Evolutionary conservation across 768 basidiomycete species (phyloP).

Genomic region (Lentinula aciculospora): DNA sequence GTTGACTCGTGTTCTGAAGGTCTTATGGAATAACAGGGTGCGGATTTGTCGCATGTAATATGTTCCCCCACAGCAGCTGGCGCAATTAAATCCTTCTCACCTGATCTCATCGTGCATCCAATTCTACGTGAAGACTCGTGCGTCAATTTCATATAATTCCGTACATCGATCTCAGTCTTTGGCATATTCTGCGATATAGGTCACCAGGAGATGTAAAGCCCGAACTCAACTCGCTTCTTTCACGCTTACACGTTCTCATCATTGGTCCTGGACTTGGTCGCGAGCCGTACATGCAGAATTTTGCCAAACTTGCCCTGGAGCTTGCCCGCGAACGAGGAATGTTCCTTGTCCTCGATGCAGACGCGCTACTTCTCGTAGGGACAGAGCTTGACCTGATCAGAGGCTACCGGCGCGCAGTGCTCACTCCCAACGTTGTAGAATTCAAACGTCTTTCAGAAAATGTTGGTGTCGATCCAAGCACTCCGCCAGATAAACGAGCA

Average conservation of each 20-base stretch:
- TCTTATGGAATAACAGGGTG: slow-evolving; percentile 47
- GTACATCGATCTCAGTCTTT: neutral
- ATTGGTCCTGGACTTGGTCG: slow-evolving; percentile 94
- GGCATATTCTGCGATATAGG: slow-evolving; percentile 25
- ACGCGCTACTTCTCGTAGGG: slow-evolving; percentile 81
- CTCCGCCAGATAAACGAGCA: slow-evolving; percentile 53
- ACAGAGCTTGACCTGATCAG: slow-evolving; percentile 67
- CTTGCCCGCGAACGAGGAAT: slow-evolving; percentile 72
- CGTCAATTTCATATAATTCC: slow-evolving; percentile 15
- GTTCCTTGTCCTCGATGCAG: slow-evolving; percentile 93
- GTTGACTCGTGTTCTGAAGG: no score
- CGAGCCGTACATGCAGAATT: slow-evolving; percentile 83
- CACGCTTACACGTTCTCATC: slow-evolving; percentile 86
- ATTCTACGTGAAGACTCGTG: slow-evolving; percentile 71
- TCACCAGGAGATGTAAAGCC: slow-evolving; percentile 39
- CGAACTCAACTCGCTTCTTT: slow-evolving; percentile 62
- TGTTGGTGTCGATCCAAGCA: slow-evolving; percentile 54
- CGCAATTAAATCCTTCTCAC: slow-evolving; percentile 96
- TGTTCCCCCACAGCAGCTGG: slow-evolving; percentile 89
- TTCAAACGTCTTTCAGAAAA: slow-evolving; percentile 80
- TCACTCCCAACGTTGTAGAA: slow-evolving; percentile 94
- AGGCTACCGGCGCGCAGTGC: slow-evolving; percentile 81
- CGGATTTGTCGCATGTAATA: slow-evolving; percentile 94
- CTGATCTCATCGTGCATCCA: slow-evolving; percentile 95
- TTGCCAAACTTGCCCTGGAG: slow-evolving; percentile 67